Evolutionary conservation across 192 early-diverging fungal genomes (phyloP), one percentile per base, ranked within the genome.

Genomic region (Backusella tuberculispora): DNA sequence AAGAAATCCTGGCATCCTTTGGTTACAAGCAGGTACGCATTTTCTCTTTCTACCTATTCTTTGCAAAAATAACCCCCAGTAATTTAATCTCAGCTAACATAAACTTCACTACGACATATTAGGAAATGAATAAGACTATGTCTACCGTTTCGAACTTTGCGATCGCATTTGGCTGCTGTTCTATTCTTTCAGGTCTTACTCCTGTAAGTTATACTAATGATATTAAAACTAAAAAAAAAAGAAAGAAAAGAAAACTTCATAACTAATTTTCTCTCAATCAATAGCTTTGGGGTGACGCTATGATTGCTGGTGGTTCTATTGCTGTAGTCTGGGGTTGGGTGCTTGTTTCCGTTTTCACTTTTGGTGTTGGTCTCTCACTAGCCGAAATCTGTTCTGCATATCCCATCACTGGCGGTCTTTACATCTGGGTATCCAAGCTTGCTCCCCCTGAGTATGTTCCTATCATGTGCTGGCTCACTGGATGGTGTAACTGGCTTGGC

Each of bases 401-500:
- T 74, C 85, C 85, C 1, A 82, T 81, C 4, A 81, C 85, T 12
- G 85, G 85, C n/a, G 83, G 83, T 34, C 68, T 86, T 2, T 86
- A 85, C 78, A 79, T 85, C 56, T 87, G 86, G 86, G 78, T 78
- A 40, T 84, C 85, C 34, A 71, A 71, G 13, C 74, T 87, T 17
- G 83, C 82, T 0, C 75, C 74, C 19, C 66, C 77, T 17, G 72
- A 78, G 29, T 85, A 79, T 79, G 84, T 81, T 9, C 86, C 86
- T 17, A 69, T 87, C n/a, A 74, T 81, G n/a, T 85, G 81, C 24
- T 87, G 83, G 83, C 45, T 87, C 26, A 86, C 85, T 34, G 86
- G 86, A 46, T 87, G 81, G 48, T 83, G 79, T 60, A 86, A 86
- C 44, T 86, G 85, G 85, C 65, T 86, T 42, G 85, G 85, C 13